Evolutionary conservation across 2,329 filamentous ascomycete genomes (phyloP).

Genomic region (Ceratocystis colombiana): DNA sequence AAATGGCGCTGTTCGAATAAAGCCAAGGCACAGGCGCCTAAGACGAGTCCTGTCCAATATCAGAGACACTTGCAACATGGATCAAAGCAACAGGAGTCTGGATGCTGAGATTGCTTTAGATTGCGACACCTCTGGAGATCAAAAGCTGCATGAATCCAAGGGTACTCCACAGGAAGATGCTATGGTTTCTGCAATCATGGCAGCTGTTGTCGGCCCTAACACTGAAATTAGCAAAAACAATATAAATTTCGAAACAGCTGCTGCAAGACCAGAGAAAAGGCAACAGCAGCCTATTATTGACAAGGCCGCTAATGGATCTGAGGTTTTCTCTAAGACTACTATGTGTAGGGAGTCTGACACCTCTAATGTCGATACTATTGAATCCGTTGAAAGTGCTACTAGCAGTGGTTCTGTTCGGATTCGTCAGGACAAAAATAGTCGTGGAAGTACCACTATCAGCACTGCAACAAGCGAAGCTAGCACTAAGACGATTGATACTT

Average conservation of each 20-base stretch:
- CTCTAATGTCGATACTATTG: neutral
- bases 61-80: constrained; percentile 5
- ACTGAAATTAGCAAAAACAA: neutral
- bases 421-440: neutral
- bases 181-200: constrained; percentile 1
- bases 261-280: neutral
- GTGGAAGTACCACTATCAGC: neutral
- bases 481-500: neutral
- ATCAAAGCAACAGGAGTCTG: neutral
- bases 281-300: neutral
- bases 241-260: neutral
- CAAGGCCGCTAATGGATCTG: neutral
- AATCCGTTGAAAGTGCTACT: neutral
- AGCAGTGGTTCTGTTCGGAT: neutral
- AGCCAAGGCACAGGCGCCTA: constrained; percentile 15
- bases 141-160: neutral
- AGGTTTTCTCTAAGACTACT: neutral
- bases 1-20: neutral
- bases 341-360: neutral
- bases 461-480: neutral
- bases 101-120: neutral
- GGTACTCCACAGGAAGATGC: neutral
- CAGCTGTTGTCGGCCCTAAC: neutral
- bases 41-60: constrained; percentile 22
- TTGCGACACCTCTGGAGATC: neutral